phyloP scores from a whole-genome alignment of 768 basidiomycete species.

The Rhizopogon vesiculosus region DNA sequence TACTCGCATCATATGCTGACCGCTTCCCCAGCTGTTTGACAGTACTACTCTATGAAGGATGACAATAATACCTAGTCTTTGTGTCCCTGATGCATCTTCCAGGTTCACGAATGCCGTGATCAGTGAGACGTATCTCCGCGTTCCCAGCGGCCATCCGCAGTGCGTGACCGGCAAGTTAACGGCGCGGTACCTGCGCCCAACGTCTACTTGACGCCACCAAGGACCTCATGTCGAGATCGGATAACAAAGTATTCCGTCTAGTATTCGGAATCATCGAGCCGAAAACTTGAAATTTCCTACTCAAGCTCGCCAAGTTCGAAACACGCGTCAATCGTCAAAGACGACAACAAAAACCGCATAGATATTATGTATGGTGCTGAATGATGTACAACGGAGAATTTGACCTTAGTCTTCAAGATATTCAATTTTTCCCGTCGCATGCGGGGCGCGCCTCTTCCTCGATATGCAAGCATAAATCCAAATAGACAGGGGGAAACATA shows the following conservation, averaged over 20 bases:
- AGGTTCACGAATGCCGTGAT: no score
- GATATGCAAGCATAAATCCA: constrained; percentile 13
- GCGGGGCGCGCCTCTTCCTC: constrained; percentile 8
- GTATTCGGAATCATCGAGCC: no score
- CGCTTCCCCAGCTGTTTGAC: background rate
- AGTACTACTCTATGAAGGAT: no score
- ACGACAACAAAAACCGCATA: constrained; percentile 3
- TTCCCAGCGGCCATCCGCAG: no score
- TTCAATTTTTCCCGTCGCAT: constrained; percentile 16
- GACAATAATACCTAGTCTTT: no score
- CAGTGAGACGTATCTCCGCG: no score
- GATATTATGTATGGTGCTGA: constrained; percentile 5
- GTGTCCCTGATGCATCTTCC: no score
- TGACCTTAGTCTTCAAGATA: constrained; percentile 1
- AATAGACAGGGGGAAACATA: constrained; percentile 1
- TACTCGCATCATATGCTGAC: background rate
- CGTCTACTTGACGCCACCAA: background rate
- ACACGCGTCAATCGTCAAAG: background rate
- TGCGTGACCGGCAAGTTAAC: background rate
- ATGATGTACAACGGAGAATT: constrained; percentile 9
- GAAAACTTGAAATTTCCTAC: no score
- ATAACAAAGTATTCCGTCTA: background rate
- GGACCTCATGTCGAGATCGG: no score
- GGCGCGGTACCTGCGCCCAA: background rate
- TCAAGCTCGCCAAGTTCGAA: background rate